Evolutionary conservation across 75 land plant genomes (phyloP).

Genomic region (Sequoiadendron giganteum): DNA sequence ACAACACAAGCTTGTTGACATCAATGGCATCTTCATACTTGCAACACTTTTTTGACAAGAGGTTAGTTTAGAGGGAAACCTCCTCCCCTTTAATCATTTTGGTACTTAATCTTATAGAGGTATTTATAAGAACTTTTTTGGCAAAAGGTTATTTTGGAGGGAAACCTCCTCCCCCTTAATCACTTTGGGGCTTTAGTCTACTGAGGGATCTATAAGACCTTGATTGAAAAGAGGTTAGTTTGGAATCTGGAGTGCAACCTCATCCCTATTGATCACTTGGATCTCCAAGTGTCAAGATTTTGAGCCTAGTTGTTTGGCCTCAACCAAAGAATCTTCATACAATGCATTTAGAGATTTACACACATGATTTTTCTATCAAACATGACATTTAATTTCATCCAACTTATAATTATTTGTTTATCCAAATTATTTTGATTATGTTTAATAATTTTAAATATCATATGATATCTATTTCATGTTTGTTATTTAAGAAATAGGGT

Average conservation of each 20-base stretch:
- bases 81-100: not conserved
- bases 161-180: no score
- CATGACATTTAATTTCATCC: no score
- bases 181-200: no score
- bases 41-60: not conserved
- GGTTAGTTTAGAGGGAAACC: not conserved
- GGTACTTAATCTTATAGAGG: not conserved
- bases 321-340: not conserved
- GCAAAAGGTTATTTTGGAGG: not conserved
- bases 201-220: no score
- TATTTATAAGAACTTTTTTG: not conserved
- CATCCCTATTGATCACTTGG: not conserved
- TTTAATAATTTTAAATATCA: no score
- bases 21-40: no score
- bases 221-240: not conserved
- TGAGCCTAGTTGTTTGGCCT: no score
- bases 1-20: no score
- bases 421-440: no score
- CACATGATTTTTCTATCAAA: not conserved
- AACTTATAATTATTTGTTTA: no score
- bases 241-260: not conserved
- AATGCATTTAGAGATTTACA: not conserved
- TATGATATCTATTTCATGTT: not conserved
- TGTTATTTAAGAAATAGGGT: not conserved
- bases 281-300: no score